Evolutionary conservation across 305 asterid genomes (phyloP), one percentile per base, ranked within the genome.

Genomic region (Fraxinus baroniana): DNA sequence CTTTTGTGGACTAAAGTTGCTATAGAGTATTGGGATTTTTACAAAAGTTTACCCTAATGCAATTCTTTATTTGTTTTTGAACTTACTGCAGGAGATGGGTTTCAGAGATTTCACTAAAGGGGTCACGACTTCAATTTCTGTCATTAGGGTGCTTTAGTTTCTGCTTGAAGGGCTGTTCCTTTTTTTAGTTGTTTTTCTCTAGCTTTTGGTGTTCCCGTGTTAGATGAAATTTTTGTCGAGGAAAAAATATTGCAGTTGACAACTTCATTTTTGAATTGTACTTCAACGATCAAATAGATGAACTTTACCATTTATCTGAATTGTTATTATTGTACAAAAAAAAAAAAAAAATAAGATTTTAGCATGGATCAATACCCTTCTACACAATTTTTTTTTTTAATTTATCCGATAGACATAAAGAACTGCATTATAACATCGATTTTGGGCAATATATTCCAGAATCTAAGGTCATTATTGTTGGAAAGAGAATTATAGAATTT

Each of bases 11-110:
- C n/a, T n/a, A n/a, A n/a, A n/a, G n/a, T n/a, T n/a, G n/a, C n/a
- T n/a, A n/a, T n/a, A n/a, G n/a, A n/a, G n/a, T n/a, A n/a, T n/a
- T n/a, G n/a, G n/a, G n/a, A n/a, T n/a, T n/a, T n/a, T n/a, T n/a
- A n/a, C 1, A 24, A 24, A 24, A 1, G 26, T 24, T 24, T 24
- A 1, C 26, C 26, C 26, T 24, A 24, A 24, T 24, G 26, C 1
- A 24, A 24, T 24, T 24, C 26, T 24, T 24, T 24, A 24, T 57
- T 4, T 36, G 52, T 76, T 62, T 77, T 12, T 82, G 37, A 20
- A 68, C 74, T 85, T 72, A 28, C 37, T 86, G 86, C 89, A 36
- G 41, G 93, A 88, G 49, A 84, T 90, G 91, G 90, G 91, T 17
- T 86, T 88, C 85, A 83, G 91, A 24, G 26, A 24, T 81, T 89